Evolutionary conservation across 2,329 filamentous ascomycete genomes (phyloP), one percentile per base, ranked within the genome.

Genomic region (Fusarium chlamydosporum): DNA sequence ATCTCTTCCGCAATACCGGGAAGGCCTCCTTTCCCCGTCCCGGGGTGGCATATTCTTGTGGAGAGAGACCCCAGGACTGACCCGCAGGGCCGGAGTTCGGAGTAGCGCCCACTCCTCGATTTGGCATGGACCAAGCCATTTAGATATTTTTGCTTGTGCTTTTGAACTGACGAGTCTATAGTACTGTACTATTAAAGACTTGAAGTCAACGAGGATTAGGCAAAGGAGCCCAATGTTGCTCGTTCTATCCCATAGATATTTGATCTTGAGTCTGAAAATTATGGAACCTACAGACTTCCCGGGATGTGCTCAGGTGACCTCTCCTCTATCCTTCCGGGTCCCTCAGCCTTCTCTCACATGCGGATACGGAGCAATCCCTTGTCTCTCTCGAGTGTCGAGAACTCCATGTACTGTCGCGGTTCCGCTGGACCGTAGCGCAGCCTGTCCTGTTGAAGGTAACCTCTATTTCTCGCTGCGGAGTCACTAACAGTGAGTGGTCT

Each of bases 391-490:
- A 35, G 35, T 35, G 37, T 56, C 42, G 40, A 57, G 43, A 54
- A 20, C 38, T 53, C 35, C 37, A 61, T 59, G 64, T 59, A 58
- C 58, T 33, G 51, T 65, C 57, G 67, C 68, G 65, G 67, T 61
- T 74, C 72, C 72, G 72, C 66, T 74, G 64, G 70, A 45, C 72
- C 72, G 70, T 74, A 72, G 72, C 72, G 72, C 52, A 63, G 38
- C 60, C 52, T 61, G 43, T 51, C 38, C 20, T 51, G 43, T 29
- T 45, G 43, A 48, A 54, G 43, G 45, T 33, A 40, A 54, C 45
- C 37, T 40, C 26, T 23, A 35, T 60, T 41, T 37, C 34, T 51
- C 18, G 15, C 23, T 38, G 56, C 10, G 51, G 45, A 42, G 41
- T 38, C 46, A 40, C 42, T 29, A 47, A 34, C 37, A 26, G 26